phyloP scores from a whole-genome alignment of 371 early-diverging fungal genomes.

The Nematocida homosporus region DNA sequence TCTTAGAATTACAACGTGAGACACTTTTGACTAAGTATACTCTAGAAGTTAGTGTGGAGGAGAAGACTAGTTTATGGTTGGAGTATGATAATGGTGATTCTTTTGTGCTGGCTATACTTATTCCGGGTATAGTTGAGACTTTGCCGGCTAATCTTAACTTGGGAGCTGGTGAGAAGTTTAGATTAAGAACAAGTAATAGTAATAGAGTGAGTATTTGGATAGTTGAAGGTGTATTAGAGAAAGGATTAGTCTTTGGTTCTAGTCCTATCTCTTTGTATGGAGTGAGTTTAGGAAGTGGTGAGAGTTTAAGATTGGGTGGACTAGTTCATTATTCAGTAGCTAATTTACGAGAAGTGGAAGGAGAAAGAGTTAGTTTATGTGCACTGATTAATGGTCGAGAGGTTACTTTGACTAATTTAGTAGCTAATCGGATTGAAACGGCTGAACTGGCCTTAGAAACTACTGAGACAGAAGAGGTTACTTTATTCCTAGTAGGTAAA shows the following conservation, averaged over 20 bases:
- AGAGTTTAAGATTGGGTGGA: constrained; percentile 23
- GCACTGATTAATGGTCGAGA: constrained; percentile 31
- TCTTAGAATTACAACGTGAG: background rate
- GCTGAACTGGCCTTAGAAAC: constrained; percentile 35
- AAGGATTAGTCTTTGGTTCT: background rate
- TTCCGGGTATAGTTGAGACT: constrained; percentile 27
- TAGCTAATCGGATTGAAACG: constrained; percentile 28
- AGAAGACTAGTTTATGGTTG: constrained; percentile 1
- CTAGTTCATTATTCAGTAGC: constrained; percentile 2
- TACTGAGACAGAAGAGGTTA: constrained; percentile 10
- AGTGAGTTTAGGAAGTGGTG: constrained; percentile 5
- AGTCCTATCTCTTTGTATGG: constrained; percentile 4
- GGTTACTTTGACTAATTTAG: constrained; percentile 38
- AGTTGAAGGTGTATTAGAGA: background rate
- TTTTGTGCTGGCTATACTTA: constrained; percentile 22
- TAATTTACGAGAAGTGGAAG: background rate
- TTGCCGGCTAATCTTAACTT: constrained; percentile 10
- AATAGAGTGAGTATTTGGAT: constrained; percentile 24
- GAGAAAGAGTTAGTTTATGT: constrained; percentile 41
- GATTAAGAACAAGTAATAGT: constrained; percentile 5
- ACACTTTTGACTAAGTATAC: background rate
- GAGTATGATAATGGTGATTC: constrained; percentile 32
- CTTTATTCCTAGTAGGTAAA: constrained; percentile 43
- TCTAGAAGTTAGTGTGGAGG: background rate
- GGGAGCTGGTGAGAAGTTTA: constrained; percentile 19